Base-by-base conservation (phyloP, 2,329 filamentous ascomycete species). In the Penicillium hesseltinei region DNA sequence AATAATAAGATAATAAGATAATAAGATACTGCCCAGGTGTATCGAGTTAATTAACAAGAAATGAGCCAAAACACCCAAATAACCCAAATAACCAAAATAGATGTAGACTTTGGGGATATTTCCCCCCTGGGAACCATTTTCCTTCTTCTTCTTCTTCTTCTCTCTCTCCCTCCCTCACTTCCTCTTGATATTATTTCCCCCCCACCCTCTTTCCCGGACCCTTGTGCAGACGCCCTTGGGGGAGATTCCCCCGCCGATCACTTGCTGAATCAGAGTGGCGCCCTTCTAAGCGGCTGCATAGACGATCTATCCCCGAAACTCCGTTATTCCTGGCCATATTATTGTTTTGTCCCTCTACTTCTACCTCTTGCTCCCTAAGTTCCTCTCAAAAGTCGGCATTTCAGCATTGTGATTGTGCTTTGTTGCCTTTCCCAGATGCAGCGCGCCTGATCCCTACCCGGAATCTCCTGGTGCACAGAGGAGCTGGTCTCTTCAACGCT, bases 401-500 rank as follows among this genome's bases (percentile, higher is more conserved):
- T 40, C 47, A 19, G 17, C 23, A 27, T 35, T 27, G 46, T 44
- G 51, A 56, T 23, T 50, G 39, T 56, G 40, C 40, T 55, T 58
- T 51, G 57, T 50, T 51, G 49, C 23, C 49, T 44, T 51, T 58
- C 51, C 51, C 56, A 53, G 60, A 63, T 66, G 64, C 62, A 58
- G 63, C 62, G 54, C 52, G 56, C 56, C 54, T 66, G 59, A 61
- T 40, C 27, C 53, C 51, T 46, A 56, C 42, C 38, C 77, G 15
- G 52, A 62, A 53, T 9, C 33, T 38, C 42, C 51, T 53, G 62
- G 64, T 73, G 66, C 64, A 69, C 72, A 73, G 73, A 75, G 65
- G 70, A 77, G 75, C 75, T 76, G 75, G 75, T 66, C 74, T 76
- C 71, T 71, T 72, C 68, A 56, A 68, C 63, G 61, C 60, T 50